These are phyloP conservation scores for Mortierella sp. DNA, from an alignment of 371 early-diverging fungal genomes.

Conservation along the genomic window DNA sequence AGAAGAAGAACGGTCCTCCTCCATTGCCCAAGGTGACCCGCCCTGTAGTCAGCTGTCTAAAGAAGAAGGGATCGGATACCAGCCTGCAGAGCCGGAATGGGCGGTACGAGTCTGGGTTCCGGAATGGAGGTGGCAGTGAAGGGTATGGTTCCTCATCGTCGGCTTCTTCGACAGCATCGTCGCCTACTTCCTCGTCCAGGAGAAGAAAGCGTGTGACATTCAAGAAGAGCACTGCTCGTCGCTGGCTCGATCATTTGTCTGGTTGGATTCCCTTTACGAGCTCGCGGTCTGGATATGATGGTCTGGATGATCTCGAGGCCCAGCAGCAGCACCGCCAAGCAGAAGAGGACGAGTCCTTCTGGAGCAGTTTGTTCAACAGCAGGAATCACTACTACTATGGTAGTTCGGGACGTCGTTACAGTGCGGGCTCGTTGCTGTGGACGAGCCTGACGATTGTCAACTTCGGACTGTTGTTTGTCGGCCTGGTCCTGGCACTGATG, in stretches of 20 bases:
- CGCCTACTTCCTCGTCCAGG: neutral
- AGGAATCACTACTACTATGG: neutral
- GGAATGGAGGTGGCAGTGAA: slow-evolving; percentile 5
- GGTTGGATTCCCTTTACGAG: slow-evolving; percentile 25
- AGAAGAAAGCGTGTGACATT: slow-evolving; percentile 35
- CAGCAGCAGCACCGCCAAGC: slow-evolving; percentile 6
- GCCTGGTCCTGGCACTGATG: slow-evolving; percentile 45
- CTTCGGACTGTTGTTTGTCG: slow-evolving; percentile 41
- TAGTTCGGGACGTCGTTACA: neutral
- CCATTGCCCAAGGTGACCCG: slow-evolving; percentile 25
- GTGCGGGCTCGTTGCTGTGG: slow-evolving; percentile 26
- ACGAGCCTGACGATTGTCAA: slow-evolving; percentile 22
- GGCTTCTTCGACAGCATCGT: neutral
- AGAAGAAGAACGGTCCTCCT: slow-evolving; percentile 6
- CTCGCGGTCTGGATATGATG: neutral
- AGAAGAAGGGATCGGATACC: slow-evolving; percentile 34
- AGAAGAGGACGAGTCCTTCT: neutral
- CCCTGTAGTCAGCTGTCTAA: slow-evolving; percentile 51
- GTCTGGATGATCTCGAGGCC: slow-evolving; percentile 20
- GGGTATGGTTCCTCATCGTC: slow-evolving; percentile 38
- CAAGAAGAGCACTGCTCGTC: slow-evolving; percentile 27
- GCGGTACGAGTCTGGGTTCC: neutral
- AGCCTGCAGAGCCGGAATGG: slow-evolving; percentile 29
- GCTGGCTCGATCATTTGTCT: slow-evolving; percentile 13
- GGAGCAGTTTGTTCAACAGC: neutral